phyloP scores from a whole-genome alignment of 1,139 yeast species.

The Hansenula lynferdii region DNA sequence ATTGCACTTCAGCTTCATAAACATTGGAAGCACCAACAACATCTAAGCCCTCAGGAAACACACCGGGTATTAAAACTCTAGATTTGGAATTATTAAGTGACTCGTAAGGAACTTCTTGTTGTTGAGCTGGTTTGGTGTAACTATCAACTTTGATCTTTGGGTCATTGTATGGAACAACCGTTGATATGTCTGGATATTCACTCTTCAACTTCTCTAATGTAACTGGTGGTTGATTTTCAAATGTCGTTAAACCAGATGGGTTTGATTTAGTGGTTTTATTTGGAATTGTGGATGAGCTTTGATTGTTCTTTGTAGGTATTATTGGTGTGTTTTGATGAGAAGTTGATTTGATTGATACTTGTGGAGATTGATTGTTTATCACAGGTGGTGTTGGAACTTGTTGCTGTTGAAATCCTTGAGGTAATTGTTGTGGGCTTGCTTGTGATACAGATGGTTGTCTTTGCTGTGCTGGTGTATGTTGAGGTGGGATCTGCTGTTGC shows the following conservation, averaged over 20 bases:
- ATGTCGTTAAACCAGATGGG: constrained; percentile 7
- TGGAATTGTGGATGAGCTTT: constrained; percentile 6
- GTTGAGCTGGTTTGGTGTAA: constrained; percentile 48
- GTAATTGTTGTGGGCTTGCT: constrained; percentile 3
- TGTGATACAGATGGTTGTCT: too few relatives aligned
- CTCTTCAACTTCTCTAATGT: constrained; percentile 32
- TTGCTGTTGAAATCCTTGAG: not conserved
- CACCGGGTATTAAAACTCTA: constrained; percentile 62
- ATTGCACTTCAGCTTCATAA: constrained; percentile 38
- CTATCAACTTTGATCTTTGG: constrained; percentile 68
- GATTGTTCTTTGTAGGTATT: not conserved
- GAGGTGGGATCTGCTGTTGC: constrained; percentile 3
- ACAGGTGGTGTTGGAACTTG: not conserved
- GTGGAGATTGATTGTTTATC: not conserved
- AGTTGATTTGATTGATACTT: not conserved
- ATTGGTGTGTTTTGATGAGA: not conserved
- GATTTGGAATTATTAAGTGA: constrained; percentile 51
- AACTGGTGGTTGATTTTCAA: constrained; percentile 29
- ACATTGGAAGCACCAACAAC: constrained; percentile 56
- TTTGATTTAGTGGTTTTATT: too few relatives aligned
- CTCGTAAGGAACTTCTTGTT: constrained; percentile 49
- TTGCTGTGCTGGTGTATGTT: constrained; percentile 4
- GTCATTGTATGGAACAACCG: constrained; percentile 50
- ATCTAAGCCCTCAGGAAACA: constrained; percentile 71
- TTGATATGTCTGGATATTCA: constrained; percentile 35